These are phyloP conservation scores for Myxozyma neglecta DNA, from an alignment of 805 yeast species.

Conservation along the genomic window DNA sequence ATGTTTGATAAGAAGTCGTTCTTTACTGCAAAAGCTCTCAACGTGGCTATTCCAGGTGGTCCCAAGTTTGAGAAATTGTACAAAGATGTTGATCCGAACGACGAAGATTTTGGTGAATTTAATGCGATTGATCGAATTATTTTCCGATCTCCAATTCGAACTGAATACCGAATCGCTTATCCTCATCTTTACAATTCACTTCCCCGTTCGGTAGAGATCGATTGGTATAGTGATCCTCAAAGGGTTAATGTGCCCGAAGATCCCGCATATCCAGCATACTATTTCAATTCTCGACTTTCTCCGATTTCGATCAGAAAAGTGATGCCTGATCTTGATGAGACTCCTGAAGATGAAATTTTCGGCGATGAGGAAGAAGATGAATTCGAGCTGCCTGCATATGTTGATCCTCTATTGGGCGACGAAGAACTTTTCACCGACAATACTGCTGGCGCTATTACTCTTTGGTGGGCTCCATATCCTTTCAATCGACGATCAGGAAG, in stretches of 20 bases:
- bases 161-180: slow-evolving; percentile 83
- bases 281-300: slow-evolving; percentile 54
- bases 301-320: slow-evolving; percentile 50
- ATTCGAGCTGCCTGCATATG: slow-evolving; percentile 45
- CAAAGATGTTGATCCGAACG: slow-evolving; percentile 61
- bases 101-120: slow-evolving; percentile 85
- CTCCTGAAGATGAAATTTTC: slow-evolving; percentile 33
- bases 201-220: slow-evolving; percentile 61
- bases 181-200: slow-evolving; percentile 81
- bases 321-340: slow-evolving; percentile 32
- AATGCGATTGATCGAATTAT: slow-evolving; percentile 85
- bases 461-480: slow-evolving; percentile 85
- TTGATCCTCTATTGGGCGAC: slow-evolving; percentile 56
- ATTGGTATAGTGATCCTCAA: slow-evolving; percentile 66
- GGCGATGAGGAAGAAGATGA: slow-evolving; percentile 41
- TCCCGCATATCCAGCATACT: slow-evolving; percentile 56
- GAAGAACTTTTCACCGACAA: slow-evolving; percentile 50
- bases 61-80: slow-evolving; percentile 90
- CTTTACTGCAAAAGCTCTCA: slow-evolving; percentile 86
- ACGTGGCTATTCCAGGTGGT: slow-evolving; percentile 88
- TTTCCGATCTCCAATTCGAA: slow-evolving; percentile 69
- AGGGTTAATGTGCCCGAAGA: slow-evolving; percentile 52
- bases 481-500: slow-evolving; percentile 72
- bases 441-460: slow-evolving; percentile 54
- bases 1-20: slow-evolving; percentile 78